Evolutionary conservation across 2,329 filamentous ascomycete species (phyloP).

Genomic region (Colletotrichum somersetense): DNA sequence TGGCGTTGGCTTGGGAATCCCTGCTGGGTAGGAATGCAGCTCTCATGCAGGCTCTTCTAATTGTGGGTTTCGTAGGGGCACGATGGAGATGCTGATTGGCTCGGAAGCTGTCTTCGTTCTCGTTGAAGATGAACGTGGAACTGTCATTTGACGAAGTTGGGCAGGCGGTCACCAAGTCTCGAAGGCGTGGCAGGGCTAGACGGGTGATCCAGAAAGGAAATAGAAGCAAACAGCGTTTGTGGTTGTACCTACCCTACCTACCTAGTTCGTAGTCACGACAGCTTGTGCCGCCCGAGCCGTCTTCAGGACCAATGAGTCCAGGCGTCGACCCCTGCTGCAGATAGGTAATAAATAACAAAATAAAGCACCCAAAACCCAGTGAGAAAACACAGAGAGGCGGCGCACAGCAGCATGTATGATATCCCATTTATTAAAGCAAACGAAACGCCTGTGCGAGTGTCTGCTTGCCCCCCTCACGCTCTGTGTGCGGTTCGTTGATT

Average conservation of each 20-base stretch:
- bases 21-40: slow-evolving; percentile 36
- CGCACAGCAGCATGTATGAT: background rate
- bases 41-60: slow-evolving; percentile 39
- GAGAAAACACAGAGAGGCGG: background rate
- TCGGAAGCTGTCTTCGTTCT: slow-evolving; percentile 11
- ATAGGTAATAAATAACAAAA: background rate
- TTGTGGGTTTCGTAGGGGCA: slow-evolving; percentile 22
- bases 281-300: slow-evolving; percentile 27
- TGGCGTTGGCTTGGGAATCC: slow-evolving; percentile 36
- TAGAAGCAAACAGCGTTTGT: slow-evolving; percentile 6
- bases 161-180: slow-evolving; percentile 26
- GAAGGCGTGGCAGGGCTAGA: background rate
- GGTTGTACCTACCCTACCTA: background rate
- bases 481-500: background rate
- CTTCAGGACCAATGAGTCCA: background rate
- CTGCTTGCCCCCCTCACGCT: background rate
- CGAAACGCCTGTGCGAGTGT: background rate
- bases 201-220: background rate
- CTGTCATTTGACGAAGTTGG: slow-evolving; percentile 36
- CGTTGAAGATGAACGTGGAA: slow-evolving; percentile 23
- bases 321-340: background rate
- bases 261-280: background rate
- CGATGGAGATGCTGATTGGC: slow-evolving; percentile 26
- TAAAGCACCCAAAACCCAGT: background rate
- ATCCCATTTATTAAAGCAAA: background rate